Conservation (phyloP, 2,329 filamentous ascomycete genomes). For the Huntiella decipiens region DNA sequence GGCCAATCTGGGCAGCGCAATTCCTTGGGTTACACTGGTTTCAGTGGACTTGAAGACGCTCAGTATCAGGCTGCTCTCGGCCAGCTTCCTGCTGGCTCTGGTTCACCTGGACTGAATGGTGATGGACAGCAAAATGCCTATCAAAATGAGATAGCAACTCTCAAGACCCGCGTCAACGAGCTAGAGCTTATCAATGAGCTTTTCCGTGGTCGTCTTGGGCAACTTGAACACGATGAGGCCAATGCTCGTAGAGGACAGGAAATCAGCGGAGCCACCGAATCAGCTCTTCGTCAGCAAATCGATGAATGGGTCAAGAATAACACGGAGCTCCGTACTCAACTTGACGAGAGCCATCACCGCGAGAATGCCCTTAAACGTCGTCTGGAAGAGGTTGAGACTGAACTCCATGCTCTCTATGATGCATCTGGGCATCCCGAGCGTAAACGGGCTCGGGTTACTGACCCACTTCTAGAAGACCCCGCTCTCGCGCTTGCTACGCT, state of each 20-base stretch:
- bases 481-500: conserved; percentile 17
- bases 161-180: conserved; percentile 92
- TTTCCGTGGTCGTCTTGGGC: conserved; percentile 56
- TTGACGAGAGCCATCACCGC: conserved; percentile 58
- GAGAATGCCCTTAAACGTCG: conserved; percentile 69
- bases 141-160: conserved; percentile 54
- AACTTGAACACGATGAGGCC: conserved; percentile 60
- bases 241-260: conserved; percentile 43
- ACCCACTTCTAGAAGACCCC: conserved; percentile 20
- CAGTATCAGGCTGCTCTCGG: conserved; percentile 36
- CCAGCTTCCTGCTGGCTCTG: conserved; percentile 33
- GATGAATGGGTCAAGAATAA: conserved; percentile 24
- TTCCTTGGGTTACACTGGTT: conserved; percentile 47
- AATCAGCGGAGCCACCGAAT: conserved; percentile 35
- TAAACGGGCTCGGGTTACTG: conserved; percentile 12
- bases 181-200: conserved; percentile 86
- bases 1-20: conserved; percentile 3
- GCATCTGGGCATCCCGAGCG: conserved; percentile 13
- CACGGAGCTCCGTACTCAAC: conserved; percentile 34
- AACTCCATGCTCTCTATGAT: conserved; percentile 21
- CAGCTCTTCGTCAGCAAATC: conserved; percentile 37
- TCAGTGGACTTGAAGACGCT: conserved; percentile 57
- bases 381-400: conserved; percentile 58
- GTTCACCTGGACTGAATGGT: conserved; percentile 33
- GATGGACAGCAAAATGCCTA: conserved; percentile 50